Evolutionary conservation across 108 stramenopile species (phyloP).

Genomic region (Chaetoceros muelleri): DNA sequence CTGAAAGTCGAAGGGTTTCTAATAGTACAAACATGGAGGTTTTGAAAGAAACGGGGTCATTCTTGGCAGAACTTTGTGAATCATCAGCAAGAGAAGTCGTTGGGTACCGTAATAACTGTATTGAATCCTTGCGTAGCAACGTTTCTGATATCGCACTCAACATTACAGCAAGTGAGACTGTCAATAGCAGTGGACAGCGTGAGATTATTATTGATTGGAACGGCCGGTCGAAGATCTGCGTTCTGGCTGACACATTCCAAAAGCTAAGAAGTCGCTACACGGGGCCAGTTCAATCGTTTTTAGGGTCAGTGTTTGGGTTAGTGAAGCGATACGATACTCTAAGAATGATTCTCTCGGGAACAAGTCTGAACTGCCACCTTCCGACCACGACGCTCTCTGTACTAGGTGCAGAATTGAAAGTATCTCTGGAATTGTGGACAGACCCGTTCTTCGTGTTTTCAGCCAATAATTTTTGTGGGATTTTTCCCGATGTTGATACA

Average conservation of each 20-base stretch:
- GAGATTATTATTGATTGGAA: constrained; percentile 55
- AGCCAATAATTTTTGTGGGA: constrained; percentile 55
- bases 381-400: constrained; percentile 29
- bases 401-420: constrained; percentile 26
- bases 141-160: constrained; percentile 59
- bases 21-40: constrained; percentile 57
- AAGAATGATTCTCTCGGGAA: constrained; percentile 40
- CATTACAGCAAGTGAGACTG: constrained; percentile 26
- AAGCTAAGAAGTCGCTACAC: constrained; percentile 46
- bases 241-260: constrained; percentile 26
- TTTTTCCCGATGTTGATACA: constrained; percentile 60
- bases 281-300: constrained; percentile 41
- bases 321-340: constrained; percentile 69
- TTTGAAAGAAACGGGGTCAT: constrained; percentile 62
- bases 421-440: constrained; percentile 47
- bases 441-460: constrained; percentile 48
- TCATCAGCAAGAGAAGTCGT: constrained; percentile 50
- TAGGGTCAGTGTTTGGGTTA: constrained; percentile 47
- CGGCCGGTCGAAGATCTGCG: constrained; percentile 33
- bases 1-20: constrained; percentile 48
- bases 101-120: constrained; percentile 32
- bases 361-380: constrained; percentile 47
- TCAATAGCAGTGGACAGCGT: constrained; percentile 21
- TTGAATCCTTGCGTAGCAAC: constrained; percentile 34
- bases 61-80: constrained; percentile 54